A percentile compares a stretch with the other conserved stretches of the same genome.
These are phyloP conservation scores for Mycena rosella DNA, from an alignment of 768 basidiomycete genomes.

Conservation along the genomic window DNA sequence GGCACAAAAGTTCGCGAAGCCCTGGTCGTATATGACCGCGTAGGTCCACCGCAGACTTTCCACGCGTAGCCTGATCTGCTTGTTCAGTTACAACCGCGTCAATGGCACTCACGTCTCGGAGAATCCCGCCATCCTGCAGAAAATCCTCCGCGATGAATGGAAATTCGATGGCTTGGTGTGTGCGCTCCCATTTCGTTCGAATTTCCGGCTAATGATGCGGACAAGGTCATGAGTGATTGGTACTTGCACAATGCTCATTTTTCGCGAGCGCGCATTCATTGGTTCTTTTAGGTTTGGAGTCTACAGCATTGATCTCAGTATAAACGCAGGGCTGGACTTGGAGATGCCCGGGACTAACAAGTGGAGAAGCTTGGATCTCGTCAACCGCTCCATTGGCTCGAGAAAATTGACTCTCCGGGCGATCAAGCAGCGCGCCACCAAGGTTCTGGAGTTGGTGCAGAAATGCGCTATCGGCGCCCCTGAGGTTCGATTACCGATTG, in stretches of 20 bases:
- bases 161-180: conserved; percentile 71
- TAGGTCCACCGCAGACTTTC: conserved; percentile 49
- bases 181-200: neutral
- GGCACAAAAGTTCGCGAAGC: conserved; percentile 72
- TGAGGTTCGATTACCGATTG: conserved; percentile 56
- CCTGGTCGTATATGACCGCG: conserved; percentile 82
- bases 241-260: conserved; percentile 39
- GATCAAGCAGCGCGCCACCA: conserved; percentile 74
- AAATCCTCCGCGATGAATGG: conserved; percentile 80
- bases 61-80: conserved; percentile 5
- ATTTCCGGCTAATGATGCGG: neutral
- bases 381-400: conserved; percentile 69
- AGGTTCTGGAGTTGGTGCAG: conserved; percentile 77
- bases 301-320: conserved; percentile 71
- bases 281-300: conserved; percentile 68
- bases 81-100: conserved; percentile 75
- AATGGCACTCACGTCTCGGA: conserved; percentile 83
- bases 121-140: conserved; percentile 67
- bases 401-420: conserved; percentile 76
- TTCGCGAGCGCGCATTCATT: conserved; percentile 1
- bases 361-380: conserved; percentile 78
- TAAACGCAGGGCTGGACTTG: conserved; percentile 85
- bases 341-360: conserved; percentile 86
- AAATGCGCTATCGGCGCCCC: conserved; percentile 76
- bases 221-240: conserved; percentile 86